Percentiles rank a stretch among this genome's conserved stretches.
Evolutionary conservation across 2,329 filamentous ascomycete species (phyloP).

Genomic region (Trichoderma sp.): DNA sequence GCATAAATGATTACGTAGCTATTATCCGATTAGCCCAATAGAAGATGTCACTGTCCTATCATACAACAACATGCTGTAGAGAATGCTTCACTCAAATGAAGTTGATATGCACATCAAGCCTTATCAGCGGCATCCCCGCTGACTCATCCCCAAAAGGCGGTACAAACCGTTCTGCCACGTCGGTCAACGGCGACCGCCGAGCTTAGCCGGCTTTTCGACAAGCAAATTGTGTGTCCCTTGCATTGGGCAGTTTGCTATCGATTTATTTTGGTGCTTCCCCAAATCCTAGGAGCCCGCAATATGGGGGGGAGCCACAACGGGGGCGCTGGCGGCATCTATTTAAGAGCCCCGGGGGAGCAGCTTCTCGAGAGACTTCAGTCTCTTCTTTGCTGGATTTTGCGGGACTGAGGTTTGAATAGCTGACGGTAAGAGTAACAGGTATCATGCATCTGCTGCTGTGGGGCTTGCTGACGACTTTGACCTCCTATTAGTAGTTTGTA

Average conservation of each 20-base stretch:
- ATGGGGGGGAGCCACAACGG: not conserved
- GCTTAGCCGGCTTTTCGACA: not conserved
- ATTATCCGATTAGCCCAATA: not conserved
- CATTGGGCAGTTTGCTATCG: not conserved
- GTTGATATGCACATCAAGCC: not conserved
- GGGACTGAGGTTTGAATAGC: not conserved
- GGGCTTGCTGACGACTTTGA: not conserved
- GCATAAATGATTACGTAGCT: no score
- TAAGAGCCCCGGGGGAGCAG: not conserved
- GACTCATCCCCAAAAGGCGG: not conserved
- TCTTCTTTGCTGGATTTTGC: not conserved
- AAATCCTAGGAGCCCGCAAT: not conserved
- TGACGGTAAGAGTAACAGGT: not conserved
- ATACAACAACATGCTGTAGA: not conserved
- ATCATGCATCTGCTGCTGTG: not conserved
- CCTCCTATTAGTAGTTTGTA: not conserved
- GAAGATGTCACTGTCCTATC: not conserved
- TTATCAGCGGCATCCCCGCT: not conserved
- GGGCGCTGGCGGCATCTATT: not conserved
- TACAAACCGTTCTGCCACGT: slow-evolving; percentile 3
- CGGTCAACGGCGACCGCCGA: slow-evolving; percentile 25
- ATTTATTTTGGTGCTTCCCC: not conserved
- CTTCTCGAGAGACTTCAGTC: not conserved
- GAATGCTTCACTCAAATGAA: not conserved
- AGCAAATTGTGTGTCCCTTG: not conserved